These are phyloP conservation scores for Solanum bukasovii DNA, from an alignment of 257 asterid species.

Conservation along the genomic window DNA sequence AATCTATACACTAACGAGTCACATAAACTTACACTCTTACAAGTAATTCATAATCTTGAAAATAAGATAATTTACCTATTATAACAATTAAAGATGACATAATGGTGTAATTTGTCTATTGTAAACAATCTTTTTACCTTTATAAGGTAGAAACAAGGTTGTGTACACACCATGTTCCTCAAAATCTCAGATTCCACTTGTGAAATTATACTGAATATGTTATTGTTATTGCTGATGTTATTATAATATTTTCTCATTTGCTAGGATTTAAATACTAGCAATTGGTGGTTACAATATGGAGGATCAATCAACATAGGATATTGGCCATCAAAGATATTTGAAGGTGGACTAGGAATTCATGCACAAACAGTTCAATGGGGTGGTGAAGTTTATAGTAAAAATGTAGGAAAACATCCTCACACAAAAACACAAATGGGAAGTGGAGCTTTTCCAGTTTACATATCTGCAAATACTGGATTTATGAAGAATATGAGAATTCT, in stretches of 20 bases:
- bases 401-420: constrained; percentile 42
- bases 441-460: constrained; percentile 23
- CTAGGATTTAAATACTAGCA: constrained; percentile 36
- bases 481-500: constrained; percentile 43
- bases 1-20: background rate
- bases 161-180: accelerated
- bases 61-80: background rate
- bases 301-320: constrained; percentile 43
- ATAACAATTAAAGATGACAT: background rate
- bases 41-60: background rate
- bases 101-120: background rate
- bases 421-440: constrained; percentile 53
- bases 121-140: background rate
- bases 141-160: accelerated
- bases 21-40: background rate
- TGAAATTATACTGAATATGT: too few relatives aligned
- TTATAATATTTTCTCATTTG: background rate
- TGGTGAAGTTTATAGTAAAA: constrained; percentile 59
- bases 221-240: background rate
- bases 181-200: background rate
- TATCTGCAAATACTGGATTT: constrained; percentile 18
- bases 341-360: background rate
- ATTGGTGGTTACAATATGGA: constrained; percentile 67
- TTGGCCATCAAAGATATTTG: constrained; percentile 48
- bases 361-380: constrained; percentile 63